Conservation (phyloP, 2,329 filamentous ascomycete species). For the Colletotrichum caudatum region DNA sequence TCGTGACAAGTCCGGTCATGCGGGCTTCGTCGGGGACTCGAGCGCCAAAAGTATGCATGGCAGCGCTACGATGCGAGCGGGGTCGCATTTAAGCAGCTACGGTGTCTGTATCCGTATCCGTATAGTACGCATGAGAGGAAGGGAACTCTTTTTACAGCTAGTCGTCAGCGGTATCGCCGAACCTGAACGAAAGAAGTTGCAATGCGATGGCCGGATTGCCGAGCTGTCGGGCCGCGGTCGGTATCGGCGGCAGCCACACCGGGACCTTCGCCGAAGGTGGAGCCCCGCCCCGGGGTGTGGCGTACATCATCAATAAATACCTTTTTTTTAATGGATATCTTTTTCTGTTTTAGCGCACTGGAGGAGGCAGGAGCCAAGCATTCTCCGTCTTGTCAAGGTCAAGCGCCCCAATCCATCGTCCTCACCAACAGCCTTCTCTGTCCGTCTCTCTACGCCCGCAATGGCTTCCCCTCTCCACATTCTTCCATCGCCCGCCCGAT, state of each 20-base stretch:
- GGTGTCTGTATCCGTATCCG: not conserved
- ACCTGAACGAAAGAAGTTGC: not conserved
- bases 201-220: not conserved
- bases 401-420: slow-evolving; percentile 10
- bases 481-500: not conserved
- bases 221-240: not conserved
- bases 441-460: not conserved
- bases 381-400: not conserved
- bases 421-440: not conserved
- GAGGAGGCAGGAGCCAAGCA: not conserved
- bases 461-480: slow-evolving; percentile 9
- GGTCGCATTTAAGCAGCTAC: slow-evolving; percentile 1
- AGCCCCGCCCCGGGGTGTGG: not conserved
- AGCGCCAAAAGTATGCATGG: slow-evolving; percentile 19
- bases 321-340: too few species aligned
- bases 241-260: not conserved
- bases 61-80: slow-evolving; percentile 33
- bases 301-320: too few species aligned
- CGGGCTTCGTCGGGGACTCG: slow-evolving; percentile 13
- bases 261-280: not conserved
- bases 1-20: slow-evolving; percentile 9
- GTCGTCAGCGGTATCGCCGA: not conserved
- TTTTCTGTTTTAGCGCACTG: not conserved
- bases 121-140: not conserved
- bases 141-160: not conserved